phyloP scores from a whole-genome alignment of 1,284 basidiomycete species.

The Singerocomus rubriflavus region DNA sequence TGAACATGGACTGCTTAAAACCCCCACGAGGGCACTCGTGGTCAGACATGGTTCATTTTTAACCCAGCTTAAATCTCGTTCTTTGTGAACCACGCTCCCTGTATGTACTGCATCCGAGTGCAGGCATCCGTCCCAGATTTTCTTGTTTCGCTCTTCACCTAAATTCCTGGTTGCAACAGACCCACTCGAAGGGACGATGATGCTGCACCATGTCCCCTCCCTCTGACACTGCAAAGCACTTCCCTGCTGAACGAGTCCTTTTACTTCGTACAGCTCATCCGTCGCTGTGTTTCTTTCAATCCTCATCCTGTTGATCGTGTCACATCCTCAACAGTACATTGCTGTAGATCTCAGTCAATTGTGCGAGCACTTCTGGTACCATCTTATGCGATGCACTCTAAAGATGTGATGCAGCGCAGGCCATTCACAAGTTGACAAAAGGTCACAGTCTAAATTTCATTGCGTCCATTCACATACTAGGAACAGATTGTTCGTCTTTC shows the following conservation, averaged over 20 bases:
- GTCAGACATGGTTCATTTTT: slow-evolving; percentile 24
- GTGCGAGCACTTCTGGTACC: too few relatives aligned
- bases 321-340: neutral
- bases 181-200: neutral
- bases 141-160: neutral
- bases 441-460: neutral
- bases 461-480: neutral
- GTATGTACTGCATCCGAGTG: slow-evolving; percentile 1
- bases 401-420: neutral
- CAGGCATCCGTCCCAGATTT: neutral
- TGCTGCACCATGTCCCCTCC: neutral
- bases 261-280: neutral
- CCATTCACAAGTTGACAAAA: neutral
- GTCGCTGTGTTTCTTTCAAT: neutral
- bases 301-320: neutral
- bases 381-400: neutral
- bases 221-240: neutral
- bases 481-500: neutral
- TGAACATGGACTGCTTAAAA: slow-evolving; percentile 28
- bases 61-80: neutral
- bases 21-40: slow-evolving; percentile 24
- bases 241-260: neutral
- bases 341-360: neutral
- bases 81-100: neutral
- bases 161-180: neutral